Base-by-base conservation (phyloP, 805 yeast genomes). In the Saccharomycodes ludwigii region DNA sequence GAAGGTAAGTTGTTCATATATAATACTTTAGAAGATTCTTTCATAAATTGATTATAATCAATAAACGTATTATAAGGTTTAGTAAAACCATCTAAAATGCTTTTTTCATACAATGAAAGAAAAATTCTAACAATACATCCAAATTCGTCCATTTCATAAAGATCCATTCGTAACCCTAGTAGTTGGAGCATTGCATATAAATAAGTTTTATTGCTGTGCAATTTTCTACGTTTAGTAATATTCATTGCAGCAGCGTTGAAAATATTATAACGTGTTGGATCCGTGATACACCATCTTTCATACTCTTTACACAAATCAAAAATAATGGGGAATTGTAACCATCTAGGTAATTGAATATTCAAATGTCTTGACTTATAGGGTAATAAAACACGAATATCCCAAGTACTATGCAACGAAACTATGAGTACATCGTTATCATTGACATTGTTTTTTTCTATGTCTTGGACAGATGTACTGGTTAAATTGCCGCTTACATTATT, bases 361-460 rank as follows among this genome's bases (percentile, higher is more conserved):
- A 78, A 73, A 48, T 82, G 94, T 24, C 83, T 63, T 6, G 94
- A 82, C 50, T 84, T 94, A 29, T 93, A 66, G 9, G 80, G 78
- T 21, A 86, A 57, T 46, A 76, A 78, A 29, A 86, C 86, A 37
- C 85, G 66, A 29, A 85, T 58, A 44, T 76, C 76, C 76, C 78
- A 74, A 8, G 77, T 64, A 11, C 68, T 59, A 46, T 73, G 72
- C 38, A 72, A 61, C 1, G 84, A 66, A 30, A 84, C 75, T 42
- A 84, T 71, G 3, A 74, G 61, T 49, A 81, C 76, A 24, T 73
- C 75, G 30, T 54, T 50, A 8, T 59, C 59, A 23, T 60, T 52
- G 20, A 60, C 43, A 9, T 64, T 50, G 20, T 70, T 48, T 29
- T 58, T 48, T 27, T 62, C 60, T 35, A 66, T 66, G 30, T 8